phyloP scores from a whole-genome alignment of 371 early-diverging fungal genomes.

The Syncephalastrum sp. region DNA sequence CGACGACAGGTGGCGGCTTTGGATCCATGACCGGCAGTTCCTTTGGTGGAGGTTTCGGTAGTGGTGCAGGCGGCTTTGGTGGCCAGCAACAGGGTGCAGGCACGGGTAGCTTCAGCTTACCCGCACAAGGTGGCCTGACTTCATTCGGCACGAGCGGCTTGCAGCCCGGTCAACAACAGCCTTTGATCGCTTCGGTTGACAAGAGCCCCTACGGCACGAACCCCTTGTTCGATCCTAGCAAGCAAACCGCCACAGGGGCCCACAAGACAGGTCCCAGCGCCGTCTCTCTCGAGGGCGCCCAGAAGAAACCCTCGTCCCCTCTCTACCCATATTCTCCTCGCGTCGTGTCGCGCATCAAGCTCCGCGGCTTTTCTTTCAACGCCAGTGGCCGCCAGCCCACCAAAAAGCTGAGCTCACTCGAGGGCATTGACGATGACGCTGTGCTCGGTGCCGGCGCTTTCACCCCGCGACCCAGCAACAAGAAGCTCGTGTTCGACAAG shows the following conservation, averaged over 20 bases:
- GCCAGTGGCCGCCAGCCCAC: slow-evolving; percentile 13
- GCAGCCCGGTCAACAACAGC: slow-evolving; percentile 39
- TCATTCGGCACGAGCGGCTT: slow-evolving; percentile 40
- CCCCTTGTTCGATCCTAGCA: slow-evolving; percentile 67
- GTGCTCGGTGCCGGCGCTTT: slow-evolving; percentile 68
- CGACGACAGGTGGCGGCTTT: not conserved
- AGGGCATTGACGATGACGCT: slow-evolving; percentile 64
- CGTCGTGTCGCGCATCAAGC: slow-evolving; percentile 65
- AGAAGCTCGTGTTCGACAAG: slow-evolving; percentile 63
- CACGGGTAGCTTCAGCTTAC: slow-evolving; percentile 30
- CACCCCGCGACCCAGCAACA: slow-evolving; percentile 71
- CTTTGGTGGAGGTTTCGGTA: slow-evolving; percentile 9
- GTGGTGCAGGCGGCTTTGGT: slow-evolving; percentile 16
- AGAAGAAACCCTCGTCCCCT: slow-evolving; percentile 51
- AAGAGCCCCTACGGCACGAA: slow-evolving; percentile 82
- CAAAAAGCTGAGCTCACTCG: slow-evolving; percentile 32
- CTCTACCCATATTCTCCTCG: slow-evolving; percentile 69
- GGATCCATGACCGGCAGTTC: slow-evolving; percentile 1
- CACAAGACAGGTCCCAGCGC: slow-evolving; percentile 47
- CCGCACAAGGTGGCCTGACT: slow-evolving; percentile 44
- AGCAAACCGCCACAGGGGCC: slow-evolving; percentile 22
- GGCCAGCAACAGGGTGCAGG: slow-evolving; percentile 21
- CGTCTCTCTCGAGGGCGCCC: slow-evolving; percentile 43
- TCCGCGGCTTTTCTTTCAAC: slow-evolving; percentile 58
- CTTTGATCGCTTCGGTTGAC: slow-evolving; percentile 75